Evolutionary conservation across 1,139 yeast genomes (phyloP).

Genomic region (Blastobotrys arbuscula): DNA sequence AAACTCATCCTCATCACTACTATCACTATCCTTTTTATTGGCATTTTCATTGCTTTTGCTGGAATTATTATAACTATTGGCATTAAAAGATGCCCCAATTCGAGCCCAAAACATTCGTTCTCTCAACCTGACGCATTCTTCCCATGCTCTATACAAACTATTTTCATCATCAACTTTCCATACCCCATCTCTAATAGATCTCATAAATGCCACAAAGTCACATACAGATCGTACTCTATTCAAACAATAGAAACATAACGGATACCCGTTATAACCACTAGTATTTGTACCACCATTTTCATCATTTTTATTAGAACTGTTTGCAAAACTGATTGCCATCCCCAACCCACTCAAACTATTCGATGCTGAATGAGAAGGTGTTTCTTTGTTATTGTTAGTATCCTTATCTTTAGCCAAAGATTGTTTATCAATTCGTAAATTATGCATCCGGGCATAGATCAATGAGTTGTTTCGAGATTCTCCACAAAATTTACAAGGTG

Average conservation of each 20-base stretch:
- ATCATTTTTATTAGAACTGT: neutral
- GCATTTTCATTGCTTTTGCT: neutral
- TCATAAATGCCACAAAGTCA: constrained; percentile 68
- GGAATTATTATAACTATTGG: neutral
- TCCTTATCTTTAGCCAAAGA: neutral
- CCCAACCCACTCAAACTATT: constrained; percentile 8
- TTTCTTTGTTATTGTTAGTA: neutral
- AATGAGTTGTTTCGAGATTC: constrained; percentile 63
- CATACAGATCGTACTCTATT: constrained; percentile 73
- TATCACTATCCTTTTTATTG: neutral
- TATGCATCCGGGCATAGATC: constrained; percentile 73
- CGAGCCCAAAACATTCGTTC: constrained; percentile 78
- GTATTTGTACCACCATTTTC: neutral
- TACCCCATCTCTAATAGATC: constrained; percentile 53
- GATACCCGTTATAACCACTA: constrained; percentile 39
- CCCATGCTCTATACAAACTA: constrained; percentile 58
- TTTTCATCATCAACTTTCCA: constrained; percentile 44
- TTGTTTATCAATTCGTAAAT: constrained; percentile 41
- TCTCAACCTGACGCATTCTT: constrained; percentile 50
- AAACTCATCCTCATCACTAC: constrained; percentile 3
- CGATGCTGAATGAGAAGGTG: constrained; percentile 9
- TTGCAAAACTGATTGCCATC: constrained; percentile 9
- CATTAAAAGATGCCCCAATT: constrained; percentile 45
- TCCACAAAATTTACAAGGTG: constrained; percentile 78
- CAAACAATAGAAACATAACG: constrained; percentile 82